Evolutionary conservation across 306 rosid genomes (phyloP).

Genomic region (Benincasa hispida): DNA sequence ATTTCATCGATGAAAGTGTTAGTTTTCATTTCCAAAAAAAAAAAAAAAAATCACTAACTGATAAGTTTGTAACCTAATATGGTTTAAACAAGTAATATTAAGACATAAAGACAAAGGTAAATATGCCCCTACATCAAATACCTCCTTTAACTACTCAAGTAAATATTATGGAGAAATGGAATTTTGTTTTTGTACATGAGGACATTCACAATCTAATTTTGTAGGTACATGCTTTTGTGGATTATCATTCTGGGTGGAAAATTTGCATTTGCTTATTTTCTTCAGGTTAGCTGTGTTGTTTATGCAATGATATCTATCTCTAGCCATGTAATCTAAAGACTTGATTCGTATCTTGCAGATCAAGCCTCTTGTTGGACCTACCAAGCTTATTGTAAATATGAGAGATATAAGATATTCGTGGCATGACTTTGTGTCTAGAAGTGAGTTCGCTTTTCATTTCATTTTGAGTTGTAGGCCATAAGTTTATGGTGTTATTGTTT

Average conservation of each 20-base stretch:
- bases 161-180: neutral
- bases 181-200: neutral
- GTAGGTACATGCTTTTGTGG: slow-evolving; percentile 90
- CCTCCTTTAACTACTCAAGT: neutral
- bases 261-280: slow-evolving; percentile 83
- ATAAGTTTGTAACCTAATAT: too few species aligned
- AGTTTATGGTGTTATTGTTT: neutral
- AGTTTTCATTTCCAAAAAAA: too few species aligned
- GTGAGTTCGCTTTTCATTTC: slow-evolving; percentile 27
- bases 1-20: too few species aligned
- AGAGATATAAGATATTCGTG: slow-evolving; percentile 35
- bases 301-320: neutral
- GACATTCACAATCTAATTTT: slow-evolving; percentile 4
- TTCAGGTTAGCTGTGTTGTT: slow-evolving; percentile 43
- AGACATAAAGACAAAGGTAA: too few species aligned
- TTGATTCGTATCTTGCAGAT: slow-evolving; percentile 41
- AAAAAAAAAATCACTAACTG: too few species aligned
- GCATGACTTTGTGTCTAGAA: slow-evolving; percentile 73
- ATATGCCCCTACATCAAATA: too few species aligned
- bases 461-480: neutral
- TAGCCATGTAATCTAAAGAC: neutral
- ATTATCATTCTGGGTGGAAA: slow-evolving; percentile 62
- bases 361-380: slow-evolving; percentile 67
- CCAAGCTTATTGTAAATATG: slow-evolving; percentile 31
- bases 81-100: too few species aligned